A percentile compares a stretch with the other conserved stretches of the same genome.
Evolutionary conservation across 768 basidiomycete genomes (phyloP).

Genomic region (Leccinum longicurvipes): DNA sequence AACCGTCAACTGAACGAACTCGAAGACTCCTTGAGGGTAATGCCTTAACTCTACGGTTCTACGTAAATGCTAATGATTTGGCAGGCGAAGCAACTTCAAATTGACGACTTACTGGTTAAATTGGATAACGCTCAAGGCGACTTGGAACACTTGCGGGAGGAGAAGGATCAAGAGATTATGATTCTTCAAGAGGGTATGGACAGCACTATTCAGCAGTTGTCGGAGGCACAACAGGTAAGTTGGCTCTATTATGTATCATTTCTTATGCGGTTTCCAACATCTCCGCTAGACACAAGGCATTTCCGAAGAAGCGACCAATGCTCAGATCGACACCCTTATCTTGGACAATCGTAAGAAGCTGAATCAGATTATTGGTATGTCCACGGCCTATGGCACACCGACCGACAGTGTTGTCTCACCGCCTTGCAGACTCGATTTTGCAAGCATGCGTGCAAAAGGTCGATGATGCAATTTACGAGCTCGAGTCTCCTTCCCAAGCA

Average conservation of each 20-base stretch:
- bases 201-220: slow-evolving; percentile 80
- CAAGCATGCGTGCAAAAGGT: slow-evolving; percentile 96
- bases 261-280: background rate
- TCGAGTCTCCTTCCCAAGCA: slow-evolving; percentile 92
- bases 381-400: slow-evolving; percentile 29
- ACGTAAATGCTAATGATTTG: slow-evolving; percentile 14
- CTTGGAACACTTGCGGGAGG: slow-evolving; percentile 79
- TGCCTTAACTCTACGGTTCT: slow-evolving; percentile 18
- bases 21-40: slow-evolving; percentile 90
- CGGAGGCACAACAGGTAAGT: slow-evolving; percentile 79
- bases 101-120: slow-evolving; percentile 86
- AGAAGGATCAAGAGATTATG: slow-evolving; percentile 95
- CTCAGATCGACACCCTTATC: slow-evolving; percentile 96
- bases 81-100: slow-evolving; percentile 93
- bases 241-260: background rate
- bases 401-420: slow-evolving; percentile 12
- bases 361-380: slow-evolving; percentile 84
- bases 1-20: slow-evolving; percentile 94
- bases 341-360: slow-evolving; percentile 97
- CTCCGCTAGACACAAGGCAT: slow-evolving; percentile 69
- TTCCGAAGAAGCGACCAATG: slow-evolving; percentile 85
- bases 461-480: slow-evolving; percentile 95
- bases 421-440: slow-evolving; percentile 82
- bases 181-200: slow-evolving; percentile 97
- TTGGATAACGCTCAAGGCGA: slow-evolving; percentile 73